These are phyloP conservation scores for Stentor roeselii DNA, from an alignment of 73 alveolate species.

Conservation along the genomic window DNA sequence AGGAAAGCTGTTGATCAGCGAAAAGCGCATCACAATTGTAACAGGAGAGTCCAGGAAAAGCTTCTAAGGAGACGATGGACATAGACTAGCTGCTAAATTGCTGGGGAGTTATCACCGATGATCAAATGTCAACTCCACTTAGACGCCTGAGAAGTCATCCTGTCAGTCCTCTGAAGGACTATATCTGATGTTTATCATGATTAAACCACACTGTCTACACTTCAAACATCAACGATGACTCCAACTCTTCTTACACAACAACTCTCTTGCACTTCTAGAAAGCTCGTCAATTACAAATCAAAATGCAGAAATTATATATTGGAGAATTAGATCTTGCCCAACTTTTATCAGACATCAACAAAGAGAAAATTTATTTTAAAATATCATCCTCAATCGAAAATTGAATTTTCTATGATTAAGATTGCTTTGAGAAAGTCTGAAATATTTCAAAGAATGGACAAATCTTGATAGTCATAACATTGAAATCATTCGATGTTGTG, in stretches of 20 bases:
- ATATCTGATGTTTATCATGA: neutral
- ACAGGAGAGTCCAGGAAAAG: neutral
- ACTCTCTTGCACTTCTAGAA: neutral
- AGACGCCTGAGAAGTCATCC: neutral
- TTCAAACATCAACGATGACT: neutral
- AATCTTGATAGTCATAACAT: too few species aligned
- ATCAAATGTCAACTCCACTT: neutral
- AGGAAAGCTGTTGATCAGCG: neutral
- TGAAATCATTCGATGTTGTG: too few species aligned
- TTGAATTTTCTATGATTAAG: too few species aligned
- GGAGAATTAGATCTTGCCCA: too few species aligned
- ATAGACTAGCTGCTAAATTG: neutral
- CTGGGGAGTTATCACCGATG: neutral
- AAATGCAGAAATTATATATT: too few species aligned
- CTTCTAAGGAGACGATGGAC: neutral
- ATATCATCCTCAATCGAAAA: too few species aligned
- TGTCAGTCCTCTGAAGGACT: neutral
- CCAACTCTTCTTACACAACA: neutral
- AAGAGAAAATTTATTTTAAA: too few species aligned
- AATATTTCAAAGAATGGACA: too few species aligned
- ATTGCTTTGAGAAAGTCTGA: too few species aligned
- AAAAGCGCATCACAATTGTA: neutral
- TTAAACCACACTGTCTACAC: neutral
- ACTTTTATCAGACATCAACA: too few species aligned
- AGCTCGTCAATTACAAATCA: too few species aligned